Conservation (phyloP, 2,329 filamentous ascomycete species). For the Diaporthe helianthi region DNA sequence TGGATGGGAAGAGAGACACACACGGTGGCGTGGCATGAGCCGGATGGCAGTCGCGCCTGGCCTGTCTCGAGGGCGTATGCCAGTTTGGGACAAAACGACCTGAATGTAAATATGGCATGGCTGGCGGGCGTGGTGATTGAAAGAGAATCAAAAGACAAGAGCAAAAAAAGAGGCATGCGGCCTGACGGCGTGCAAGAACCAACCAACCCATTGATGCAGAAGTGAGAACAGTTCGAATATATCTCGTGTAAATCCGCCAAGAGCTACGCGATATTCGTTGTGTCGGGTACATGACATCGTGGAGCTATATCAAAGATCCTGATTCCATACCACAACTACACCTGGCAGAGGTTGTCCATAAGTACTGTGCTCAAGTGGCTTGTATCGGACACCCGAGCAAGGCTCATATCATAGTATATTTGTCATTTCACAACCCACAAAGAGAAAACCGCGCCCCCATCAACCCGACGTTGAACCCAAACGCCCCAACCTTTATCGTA, state of each 20-base stretch:
- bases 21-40: not conserved
- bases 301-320: no score
- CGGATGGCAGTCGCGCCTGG: no score
- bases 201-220: not conserved
- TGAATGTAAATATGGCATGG: not conserved
- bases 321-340: no score
- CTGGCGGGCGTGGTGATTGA: not conserved
- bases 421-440: not conserved
- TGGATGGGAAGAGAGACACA: not conserved
- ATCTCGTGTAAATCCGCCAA: not conserved
- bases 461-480: not conserved
- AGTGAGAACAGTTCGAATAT: not conserved
- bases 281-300: constrained; percentile 5
- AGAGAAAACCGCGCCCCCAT: not conserved
- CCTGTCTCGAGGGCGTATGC: not conserved
- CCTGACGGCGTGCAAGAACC: no score
- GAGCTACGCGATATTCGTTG: not conserved
- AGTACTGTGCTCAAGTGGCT: no score
- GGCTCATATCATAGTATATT: no score
- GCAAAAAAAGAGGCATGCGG: not conserved
- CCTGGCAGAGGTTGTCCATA: no score
- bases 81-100: not conserved
- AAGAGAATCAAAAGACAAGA: not conserved
- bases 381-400: no score
- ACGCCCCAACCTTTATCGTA: not conserved